These are phyloP conservation scores for Phyllosticta ampelicida DNA, from an alignment of 2,329 filamentous ascomycete genomes.

Conservation along the genomic window DNA sequence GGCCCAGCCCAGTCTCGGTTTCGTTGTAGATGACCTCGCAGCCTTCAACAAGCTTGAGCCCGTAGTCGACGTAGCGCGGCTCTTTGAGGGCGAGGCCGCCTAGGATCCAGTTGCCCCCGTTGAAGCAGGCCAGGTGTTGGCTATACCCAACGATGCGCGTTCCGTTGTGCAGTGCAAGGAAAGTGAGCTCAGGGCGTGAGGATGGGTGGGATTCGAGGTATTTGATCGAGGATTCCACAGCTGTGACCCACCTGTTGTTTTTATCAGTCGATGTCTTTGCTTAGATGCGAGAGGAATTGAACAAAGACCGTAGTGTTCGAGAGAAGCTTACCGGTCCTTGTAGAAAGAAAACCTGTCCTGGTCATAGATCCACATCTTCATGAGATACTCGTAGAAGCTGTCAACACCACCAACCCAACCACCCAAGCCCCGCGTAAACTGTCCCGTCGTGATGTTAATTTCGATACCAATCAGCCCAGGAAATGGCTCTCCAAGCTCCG, in stretches of 20 bases:
- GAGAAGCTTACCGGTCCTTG: conserved; percentile 49
- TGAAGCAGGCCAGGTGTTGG: conserved; percentile 61
- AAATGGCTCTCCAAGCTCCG: conserved; percentile 55
- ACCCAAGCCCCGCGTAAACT: conserved; percentile 55
- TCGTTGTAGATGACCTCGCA: conserved; percentile 64
- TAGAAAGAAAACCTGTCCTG: conserved; percentile 51
- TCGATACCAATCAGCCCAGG: conserved; percentile 63
- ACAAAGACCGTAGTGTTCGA: no score
- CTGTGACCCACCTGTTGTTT: conserved; percentile 50
- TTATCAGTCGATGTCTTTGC: no score
- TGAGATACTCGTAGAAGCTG: conserved; percentile 79
- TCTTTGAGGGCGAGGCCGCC: conserved; percentile 60
- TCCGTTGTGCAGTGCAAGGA: conserved; percentile 49
- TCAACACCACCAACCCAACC: conserved; percentile 71
- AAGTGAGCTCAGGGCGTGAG: conserved; percentile 59
- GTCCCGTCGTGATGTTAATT: conserved; percentile 54
- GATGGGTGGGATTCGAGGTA: conserved; percentile 61
- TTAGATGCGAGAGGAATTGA: no score
- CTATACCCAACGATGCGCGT: conserved; percentile 27
- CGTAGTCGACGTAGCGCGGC: conserved; percentile 60
- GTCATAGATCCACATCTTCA: conserved; percentile 86
- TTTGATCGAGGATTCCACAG: conserved; percentile 63
- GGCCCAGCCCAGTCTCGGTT: conserved; percentile 52
- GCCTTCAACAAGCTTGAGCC: conserved; percentile 57
- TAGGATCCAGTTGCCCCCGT: conserved; percentile 75